A percentile compares a stretch with the other conserved stretches of the same genome.
Evolutionary conservation across 2,329 filamentous ascomycete species (phyloP).

Genomic region (Ophiostoma novo-ulmi): DNA sequence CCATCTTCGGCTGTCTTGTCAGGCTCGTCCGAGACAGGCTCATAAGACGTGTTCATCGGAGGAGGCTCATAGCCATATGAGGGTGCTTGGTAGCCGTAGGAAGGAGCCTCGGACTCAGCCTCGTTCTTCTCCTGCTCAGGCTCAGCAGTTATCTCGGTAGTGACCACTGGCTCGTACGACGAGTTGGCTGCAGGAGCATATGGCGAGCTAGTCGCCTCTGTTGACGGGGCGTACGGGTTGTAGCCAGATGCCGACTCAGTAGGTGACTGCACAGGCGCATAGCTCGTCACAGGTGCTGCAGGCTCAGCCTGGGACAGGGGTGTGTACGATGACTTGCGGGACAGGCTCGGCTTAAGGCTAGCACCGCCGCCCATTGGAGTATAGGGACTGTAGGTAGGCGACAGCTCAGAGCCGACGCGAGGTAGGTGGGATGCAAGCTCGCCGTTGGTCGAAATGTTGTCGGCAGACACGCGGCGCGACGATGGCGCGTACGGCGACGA

Average conservation of each 20-base stretch:
- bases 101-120: background rate
- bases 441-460: conserved; percentile 17
- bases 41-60: conserved; percentile 35
- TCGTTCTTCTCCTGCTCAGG: background rate
- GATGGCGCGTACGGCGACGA: conserved; percentile 12
- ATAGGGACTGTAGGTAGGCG: conserved; percentile 35
- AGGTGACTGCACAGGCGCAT: conserved; percentile 20
- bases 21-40: conserved; percentile 22
- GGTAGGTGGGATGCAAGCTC: conserved; percentile 24
- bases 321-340: conserved; percentile 31
- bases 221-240: conserved; percentile 26
- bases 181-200: conserved; percentile 24
- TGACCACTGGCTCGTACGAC: background rate
- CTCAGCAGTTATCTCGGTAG: background rate
- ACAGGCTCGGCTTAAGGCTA: conserved; percentile 11
- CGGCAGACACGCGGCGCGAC: conserved; percentile 22
- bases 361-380: conserved; percentile 28
- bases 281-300: conserved; percentile 12
- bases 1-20: background rate
- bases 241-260: conserved; percentile 17
- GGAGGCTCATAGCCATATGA: conserved; percentile 51
- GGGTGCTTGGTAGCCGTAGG: conserved; percentile 41
- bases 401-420: conserved; percentile 39
- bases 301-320: conserved; percentile 26
- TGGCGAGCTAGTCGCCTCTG: conserved; percentile 25